Evolutionary conservation across 2,329 filamentous ascomycete species (phyloP), one percentile per base, ranked within the genome.

Genomic region (Aspergillus sp.): DNA sequence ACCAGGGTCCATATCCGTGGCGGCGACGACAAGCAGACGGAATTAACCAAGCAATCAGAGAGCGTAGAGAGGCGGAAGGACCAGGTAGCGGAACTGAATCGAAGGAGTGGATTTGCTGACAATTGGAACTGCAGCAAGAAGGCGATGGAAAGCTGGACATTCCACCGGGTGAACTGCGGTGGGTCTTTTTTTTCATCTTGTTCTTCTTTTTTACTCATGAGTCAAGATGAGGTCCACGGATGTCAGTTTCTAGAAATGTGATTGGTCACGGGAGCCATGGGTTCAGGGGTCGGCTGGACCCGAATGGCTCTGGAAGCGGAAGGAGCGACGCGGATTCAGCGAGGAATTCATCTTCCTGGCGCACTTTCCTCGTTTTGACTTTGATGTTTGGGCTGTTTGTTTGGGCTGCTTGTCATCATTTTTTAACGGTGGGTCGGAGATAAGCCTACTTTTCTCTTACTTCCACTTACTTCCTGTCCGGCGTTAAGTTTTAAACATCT

Each of bases 21-120:
- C 42, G 21, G 42, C 11, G 19, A 13, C 42, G 44, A 19, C 42
- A 32, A 51, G n/a, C 7, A 48, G 44, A 59, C 60, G 60, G 60
- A 62, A 57, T 59, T 56, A 62, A 59, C 60, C 52, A 38, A 39
- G 56, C 60, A 62, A 62, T 62, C 60, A 54, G 47, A 53, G 19
- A 23, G 17, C 39, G 30, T n/a, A 36, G 27, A 17, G 47, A 50
- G 53, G 27, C 30, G 21, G 48, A 53, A 23, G 52, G 50, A 27
- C 23, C 15, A 52, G 60, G 50, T 51, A 52, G 55, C 50, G 44
- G 23, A 44, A 10, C n/a, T 10, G 1, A 17, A 44, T 21, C 17
- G 17, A 44, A 19, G 41, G 19, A 44, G 32, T 10, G 39, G 39
- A 17, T 19, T 42, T 42, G 41, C 41, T 44, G 41, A 44, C 41